These are phyloP conservation scores for Schwanniomyces polymorphus DNA, from an alignment of 805 yeast species.

Conservation along the genomic window DNA sequence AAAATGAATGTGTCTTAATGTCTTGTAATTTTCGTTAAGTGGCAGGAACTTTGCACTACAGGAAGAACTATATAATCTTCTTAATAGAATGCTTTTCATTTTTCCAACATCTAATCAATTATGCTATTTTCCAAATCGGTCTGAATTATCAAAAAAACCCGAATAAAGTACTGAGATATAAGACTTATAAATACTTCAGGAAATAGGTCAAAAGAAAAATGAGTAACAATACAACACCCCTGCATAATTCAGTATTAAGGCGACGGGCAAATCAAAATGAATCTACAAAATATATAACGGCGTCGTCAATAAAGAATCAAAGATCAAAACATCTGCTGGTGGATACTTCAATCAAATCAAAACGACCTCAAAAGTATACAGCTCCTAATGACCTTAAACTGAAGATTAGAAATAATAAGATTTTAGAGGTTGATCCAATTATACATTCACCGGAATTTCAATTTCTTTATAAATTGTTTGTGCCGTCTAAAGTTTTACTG, in stretches of 20 bases:
- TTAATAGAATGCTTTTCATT: slow-evolving; percentile 3
- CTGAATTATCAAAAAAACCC: not conserved
- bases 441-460: slow-evolving; percentile 30
- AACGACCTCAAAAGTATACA: slow-evolving; percentile 2
- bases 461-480: slow-evolving; percentile 31
- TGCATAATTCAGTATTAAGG: not conserved
- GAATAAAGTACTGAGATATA: not conserved
- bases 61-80: slow-evolving; percentile 9
- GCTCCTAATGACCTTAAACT: slow-evolving; percentile 8
- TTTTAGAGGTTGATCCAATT: slow-evolving; percentile 14
- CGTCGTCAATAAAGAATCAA: not conserved
- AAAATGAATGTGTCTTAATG: slow-evolving; percentile 42
- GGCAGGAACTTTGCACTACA: slow-evolving; percentile 29
- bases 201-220: not conserved
- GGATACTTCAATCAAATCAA: not conserved
- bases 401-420: slow-evolving; percentile 2
- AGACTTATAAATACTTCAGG: not conserved
- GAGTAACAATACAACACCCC: not conserved
- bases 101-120: not conserved
- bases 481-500: slow-evolving; percentile 32
- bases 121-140: not conserved
- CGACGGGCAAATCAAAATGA: not conserved
- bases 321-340: not conserved
- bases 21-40: slow-evolving; percentile 29
- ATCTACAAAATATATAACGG: not conserved